Percentiles rank a stretch among this genome's conserved stretches.
These are phyloP conservation scores for Blastobotrys elegans DNA, from an alignment of 1,139 yeast species.

Conservation along the genomic window DNA sequence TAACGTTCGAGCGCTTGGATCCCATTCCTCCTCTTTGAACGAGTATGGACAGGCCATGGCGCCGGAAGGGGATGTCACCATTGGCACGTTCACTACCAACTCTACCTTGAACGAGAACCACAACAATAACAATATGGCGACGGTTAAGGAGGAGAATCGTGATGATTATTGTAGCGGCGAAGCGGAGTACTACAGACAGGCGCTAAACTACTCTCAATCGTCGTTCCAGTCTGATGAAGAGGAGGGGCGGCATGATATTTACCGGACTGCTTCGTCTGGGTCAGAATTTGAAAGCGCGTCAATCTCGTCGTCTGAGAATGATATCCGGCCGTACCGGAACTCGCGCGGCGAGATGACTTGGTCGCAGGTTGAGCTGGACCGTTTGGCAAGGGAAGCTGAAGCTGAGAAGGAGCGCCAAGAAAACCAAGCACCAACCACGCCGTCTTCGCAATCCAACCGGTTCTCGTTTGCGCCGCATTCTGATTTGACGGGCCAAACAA, in stretches of 20 bases:
- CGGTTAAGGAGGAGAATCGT: constrained; percentile 4
- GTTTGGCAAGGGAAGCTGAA: constrained; percentile 9
- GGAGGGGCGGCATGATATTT: constrained; percentile 4
- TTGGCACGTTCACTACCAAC: background rate
- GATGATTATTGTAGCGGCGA: background rate
- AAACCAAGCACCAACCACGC: constrained; percentile 4
- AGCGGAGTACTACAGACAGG: constrained; percentile 9
- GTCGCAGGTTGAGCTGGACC: constrained; percentile 23
- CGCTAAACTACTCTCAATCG: constrained; percentile 12
- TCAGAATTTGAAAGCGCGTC: constrained; percentile 4
- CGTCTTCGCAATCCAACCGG: constrained; percentile 1
- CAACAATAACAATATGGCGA: background rate
- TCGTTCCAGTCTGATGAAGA: constrained; percentile 15
- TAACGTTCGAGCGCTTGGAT: constrained; percentile 22
- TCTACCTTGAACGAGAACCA: background rate
- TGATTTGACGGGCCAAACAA: constrained; percentile 9
- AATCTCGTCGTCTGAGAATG: constrained; percentile 18
- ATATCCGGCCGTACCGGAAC: constrained; percentile 32
- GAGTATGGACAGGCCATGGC: constrained; percentile 3
- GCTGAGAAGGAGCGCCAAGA: background rate
- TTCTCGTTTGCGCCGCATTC: constrained; percentile 10
- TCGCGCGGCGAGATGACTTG: constrained; percentile 34
- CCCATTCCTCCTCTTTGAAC: constrained; percentile 24
- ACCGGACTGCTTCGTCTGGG: constrained; percentile 17
- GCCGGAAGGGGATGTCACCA: constrained; percentile 1